Percentiles rank a stretch among this genome's conserved stretches.
Evolutionary conservation across 2,329 filamentous ascomycete genomes (phyloP).

Genomic region (Reticulascus tulasneorum): DNA sequence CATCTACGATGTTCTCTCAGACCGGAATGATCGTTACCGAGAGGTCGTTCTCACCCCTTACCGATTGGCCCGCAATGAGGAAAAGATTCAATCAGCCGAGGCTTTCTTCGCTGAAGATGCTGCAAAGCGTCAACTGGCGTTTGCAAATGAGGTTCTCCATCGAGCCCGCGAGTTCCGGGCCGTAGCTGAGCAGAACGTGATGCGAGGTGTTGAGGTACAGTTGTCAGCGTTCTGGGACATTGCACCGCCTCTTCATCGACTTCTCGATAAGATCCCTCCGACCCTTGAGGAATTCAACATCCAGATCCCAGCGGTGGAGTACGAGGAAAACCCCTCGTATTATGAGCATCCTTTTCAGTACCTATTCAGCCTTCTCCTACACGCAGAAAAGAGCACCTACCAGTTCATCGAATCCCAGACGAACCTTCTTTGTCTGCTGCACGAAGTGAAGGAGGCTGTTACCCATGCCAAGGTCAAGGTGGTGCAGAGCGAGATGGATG

Average conservation of each 20-base stretch:
- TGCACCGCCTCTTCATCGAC: slow-evolving; percentile 71
- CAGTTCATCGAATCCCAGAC: slow-evolving; percentile 96
- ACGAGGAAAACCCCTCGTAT: slow-evolving; percentile 82
- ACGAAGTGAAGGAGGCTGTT: slow-evolving; percentile 81
- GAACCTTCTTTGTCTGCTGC: slow-evolving; percentile 82
- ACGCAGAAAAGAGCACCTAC: slow-evolving; percentile 88
- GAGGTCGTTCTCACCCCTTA: slow-evolving; percentile 82
- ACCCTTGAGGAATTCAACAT: slow-evolving; percentile 60
- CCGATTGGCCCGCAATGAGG: slow-evolving; percentile 65
- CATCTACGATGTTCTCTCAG: slow-evolving; percentile 77
- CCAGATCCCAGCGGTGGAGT: slow-evolving; percentile 74
- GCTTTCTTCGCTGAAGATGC: slow-evolving; percentile 81
- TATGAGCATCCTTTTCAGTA: slow-evolving; percentile 82
- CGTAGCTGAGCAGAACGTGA: slow-evolving; percentile 80
- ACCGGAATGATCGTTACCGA: slow-evolving; percentile 82
- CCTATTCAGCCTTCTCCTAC: slow-evolving; percentile 76
- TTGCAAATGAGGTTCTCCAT: slow-evolving; percentile 66
- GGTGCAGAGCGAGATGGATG: slow-evolving; percentile 59
- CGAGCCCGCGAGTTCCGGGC: slow-evolving; percentile 73
- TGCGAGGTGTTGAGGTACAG: slow-evolving; percentile 84
- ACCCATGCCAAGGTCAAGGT: slow-evolving; percentile 65
- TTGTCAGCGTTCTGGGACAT: slow-evolving; percentile 98
- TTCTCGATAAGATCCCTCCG: slow-evolving; percentile 75
- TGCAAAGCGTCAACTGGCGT: slow-evolving; percentile 64
- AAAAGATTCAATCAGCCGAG: slow-evolving; percentile 75